Evolutionary conservation across 768 basidiomycete species (phyloP).

Genomic region (Termitomyces sp.): DNA sequence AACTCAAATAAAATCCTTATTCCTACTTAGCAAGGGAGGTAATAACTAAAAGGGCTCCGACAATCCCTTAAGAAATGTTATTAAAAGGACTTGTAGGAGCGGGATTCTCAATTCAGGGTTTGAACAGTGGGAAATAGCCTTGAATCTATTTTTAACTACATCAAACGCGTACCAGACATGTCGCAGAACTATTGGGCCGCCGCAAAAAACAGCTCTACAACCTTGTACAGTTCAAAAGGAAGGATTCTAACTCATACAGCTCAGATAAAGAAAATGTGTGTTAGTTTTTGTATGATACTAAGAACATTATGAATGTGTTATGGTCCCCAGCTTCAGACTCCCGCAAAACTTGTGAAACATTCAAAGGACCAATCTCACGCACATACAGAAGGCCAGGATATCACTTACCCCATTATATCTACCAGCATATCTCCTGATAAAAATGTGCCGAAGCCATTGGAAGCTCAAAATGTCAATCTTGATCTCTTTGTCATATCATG

Average conservation of each 20-base stretch:
- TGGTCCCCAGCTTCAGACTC: too few relatives aligned
- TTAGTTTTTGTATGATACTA: neutral
- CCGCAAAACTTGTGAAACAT: neutral
- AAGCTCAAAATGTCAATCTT: conserved; percentile 4
- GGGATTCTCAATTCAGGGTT: neutral
- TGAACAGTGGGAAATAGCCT: neutral
- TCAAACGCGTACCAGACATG: too few relatives aligned
- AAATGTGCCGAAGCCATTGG: neutral
- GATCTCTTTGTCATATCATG: too few relatives aligned
- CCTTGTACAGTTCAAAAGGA: neutral
- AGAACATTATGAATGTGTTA: neutral
- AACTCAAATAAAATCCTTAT: neutral
- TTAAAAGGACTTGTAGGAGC: neutral
- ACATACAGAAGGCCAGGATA: too few relatives aligned
- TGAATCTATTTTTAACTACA: too few relatives aligned
- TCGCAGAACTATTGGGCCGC: neutral
- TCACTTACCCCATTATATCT: too few relatives aligned
- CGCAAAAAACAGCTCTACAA: neutral
- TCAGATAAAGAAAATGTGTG: neutral
- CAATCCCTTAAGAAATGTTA: neutral
- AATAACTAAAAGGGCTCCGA: neutral
- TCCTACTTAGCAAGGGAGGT: neutral
- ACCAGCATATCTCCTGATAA: too few relatives aligned
- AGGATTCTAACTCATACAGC: neutral
- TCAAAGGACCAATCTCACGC: neutral